Percentiles rank a stretch among this genome's conserved stretches.
These are phyloP conservation scores for Larix kaempferi DNA, from an alignment of 75 land plant species.

Conservation along the genomic window DNA sequence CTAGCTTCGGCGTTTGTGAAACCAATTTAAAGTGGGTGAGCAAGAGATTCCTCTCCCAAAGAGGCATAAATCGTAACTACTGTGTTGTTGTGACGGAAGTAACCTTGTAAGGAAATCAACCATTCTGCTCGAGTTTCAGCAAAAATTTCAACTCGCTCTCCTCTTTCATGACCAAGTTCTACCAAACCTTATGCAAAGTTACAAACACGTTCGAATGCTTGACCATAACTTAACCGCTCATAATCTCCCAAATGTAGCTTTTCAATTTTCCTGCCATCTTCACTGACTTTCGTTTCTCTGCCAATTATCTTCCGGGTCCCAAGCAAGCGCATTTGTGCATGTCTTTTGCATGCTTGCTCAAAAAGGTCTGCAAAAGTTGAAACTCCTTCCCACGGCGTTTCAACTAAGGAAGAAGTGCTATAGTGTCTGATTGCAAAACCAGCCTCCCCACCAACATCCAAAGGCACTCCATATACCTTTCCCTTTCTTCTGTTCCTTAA, in stretches of 20 bases:
- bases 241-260: constrained; percentile 83
- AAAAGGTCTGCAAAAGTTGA: constrained; percentile 77
- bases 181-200: constrained; percentile 79
- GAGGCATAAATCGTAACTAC: constrained; percentile 98
- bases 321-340: constrained; percentile 35
- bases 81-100: constrained; percentile 84
- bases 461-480: constrained; percentile 64
- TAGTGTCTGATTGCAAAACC: constrained; percentile 64
- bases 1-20: no score
- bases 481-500: constrained; percentile 38
- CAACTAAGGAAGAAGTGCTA: constrained; percentile 50
- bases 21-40: constrained; percentile 83
- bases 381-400: constrained; percentile 80
- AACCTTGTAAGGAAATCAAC: constrained; percentile 92
- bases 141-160: constrained; percentile 88
- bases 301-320: constrained; percentile 65
- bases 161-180: constrained; percentile 66
- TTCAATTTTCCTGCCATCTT: constrained; percentile 81
- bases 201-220: constrained; percentile 50
- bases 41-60: constrained; percentile 93
- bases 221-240: constrained; percentile 69
- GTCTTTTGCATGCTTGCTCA: constrained; percentile 66
- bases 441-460: constrained; percentile 75
- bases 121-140: constrained; percentile 96
- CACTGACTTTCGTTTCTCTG: constrained; percentile 48